Evolutionary conservation across 78 protist species (phyloP).

Genomic region (Cavenderia fasciculata): DNA sequence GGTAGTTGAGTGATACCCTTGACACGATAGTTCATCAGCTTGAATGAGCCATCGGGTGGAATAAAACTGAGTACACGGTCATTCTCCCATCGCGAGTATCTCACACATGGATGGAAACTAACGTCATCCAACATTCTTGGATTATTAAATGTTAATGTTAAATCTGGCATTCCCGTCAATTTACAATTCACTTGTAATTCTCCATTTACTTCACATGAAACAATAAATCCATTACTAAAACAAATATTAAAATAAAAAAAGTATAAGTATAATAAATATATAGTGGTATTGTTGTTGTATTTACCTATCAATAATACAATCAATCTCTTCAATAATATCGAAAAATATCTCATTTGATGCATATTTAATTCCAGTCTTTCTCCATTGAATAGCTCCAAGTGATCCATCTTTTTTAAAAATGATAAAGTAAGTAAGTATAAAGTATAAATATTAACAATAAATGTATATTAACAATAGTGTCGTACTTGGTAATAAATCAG

Average conservation of each 20-base stretch:
- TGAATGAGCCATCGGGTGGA: conserved; percentile 90
- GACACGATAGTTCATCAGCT: conserved; percentile 77
- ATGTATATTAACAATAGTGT: neutral
- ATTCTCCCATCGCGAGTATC: conserved; percentile 84
- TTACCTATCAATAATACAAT: conserved; percentile 81
- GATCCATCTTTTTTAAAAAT: conserved; percentile 45
- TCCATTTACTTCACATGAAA: conserved; percentile 80
- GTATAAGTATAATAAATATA: too few species aligned
- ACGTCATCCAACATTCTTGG: conserved; percentile 88
- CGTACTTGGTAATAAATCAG: conserved; percentile 75
- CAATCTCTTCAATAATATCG: conserved; percentile 93
- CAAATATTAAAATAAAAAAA: neutral
- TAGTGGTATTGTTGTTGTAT: neutral
- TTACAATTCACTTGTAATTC: conserved; percentile 46
- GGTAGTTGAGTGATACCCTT: conserved; percentile 77
- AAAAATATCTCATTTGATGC: conserved; percentile 92
- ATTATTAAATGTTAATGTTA: conserved; percentile 82
- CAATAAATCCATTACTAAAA: conserved; percentile 77
- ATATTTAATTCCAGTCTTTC: conserved; percentile 91
- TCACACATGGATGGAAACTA: conserved; percentile 91
- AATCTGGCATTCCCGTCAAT: conserved; percentile 91
- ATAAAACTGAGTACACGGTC: conserved; percentile 79
- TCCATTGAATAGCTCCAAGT: conserved; percentile 87
- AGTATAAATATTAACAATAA: neutral
- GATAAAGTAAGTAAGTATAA: neutral